Base-by-base conservation (phyloP, 1,284 basidiomycete genomes). In the Puccinia triticina region DNA sequence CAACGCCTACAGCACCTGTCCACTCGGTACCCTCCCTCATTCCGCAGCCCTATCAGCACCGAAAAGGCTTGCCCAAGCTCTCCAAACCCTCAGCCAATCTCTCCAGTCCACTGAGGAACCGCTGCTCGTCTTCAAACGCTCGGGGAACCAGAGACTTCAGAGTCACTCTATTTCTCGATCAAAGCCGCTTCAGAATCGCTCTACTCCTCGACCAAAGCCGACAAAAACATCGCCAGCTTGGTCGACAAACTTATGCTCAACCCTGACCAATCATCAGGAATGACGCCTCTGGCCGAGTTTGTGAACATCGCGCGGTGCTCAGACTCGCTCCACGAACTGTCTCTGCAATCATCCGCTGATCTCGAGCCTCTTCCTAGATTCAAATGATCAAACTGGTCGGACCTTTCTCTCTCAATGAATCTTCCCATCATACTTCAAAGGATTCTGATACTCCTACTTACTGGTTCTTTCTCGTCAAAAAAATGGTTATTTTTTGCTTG, bases 141-240 rank as follows among this genome's bases (percentile, higher is more conserved):
- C 75, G 7, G 55, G 57, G n/a, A n/a, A 21, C 40, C 75, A 0
- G 57, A 37, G 18, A n/a, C 37, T 26, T 77, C 75, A 64, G n/a
- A n/a, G n/a, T n/a, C n/a, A n/a, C n/a, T n/a, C n/a, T n/a, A n/a
- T n/a, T n/a, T n/a, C n/a, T n/a, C n/a, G n/a, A n/a, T n/a, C n/a
- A n/a, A n/a, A n/a, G n/a, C n/a, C n/a, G n/a, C n/a, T n/a, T n/a
- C n/a, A n/a, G 37, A 77, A 5, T 59, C 37, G 32, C 57, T 77
- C 11, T 77, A 77, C 29, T 55, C 55, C 21, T 77, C 75, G 1
- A 77, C 66, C 46, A 77, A 77, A 48, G 26, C 40, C 2, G 59
- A 77, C 32, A 59, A 77, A 77, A 46, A 66, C 23, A 23, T 77
- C 32, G 23, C 53, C 10, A 5, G n/a, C 1, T 21, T 77, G 10